Conservation (phyloP, 495 filamentous ascomycete genomes). For the Coniosporium apollinis region DNA sequence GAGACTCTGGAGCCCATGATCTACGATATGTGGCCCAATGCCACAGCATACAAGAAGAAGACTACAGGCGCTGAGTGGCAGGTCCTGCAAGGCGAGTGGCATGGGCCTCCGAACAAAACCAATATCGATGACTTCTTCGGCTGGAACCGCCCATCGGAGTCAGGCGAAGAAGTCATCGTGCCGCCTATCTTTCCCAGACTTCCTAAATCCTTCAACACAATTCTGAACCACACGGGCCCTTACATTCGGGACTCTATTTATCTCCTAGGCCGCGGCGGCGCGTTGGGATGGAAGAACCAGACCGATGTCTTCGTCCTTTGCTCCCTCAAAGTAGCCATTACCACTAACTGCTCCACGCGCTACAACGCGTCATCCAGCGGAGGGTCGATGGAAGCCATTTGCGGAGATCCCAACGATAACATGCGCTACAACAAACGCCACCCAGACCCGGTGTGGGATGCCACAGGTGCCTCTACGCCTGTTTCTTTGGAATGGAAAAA, state of each 20-base stretch:
- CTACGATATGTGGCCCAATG: slow-evolving; percentile 38
- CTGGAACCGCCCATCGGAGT: no score
- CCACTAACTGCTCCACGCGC: slow-evolving; percentile 41
- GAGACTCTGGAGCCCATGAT: slow-evolving; percentile 45
- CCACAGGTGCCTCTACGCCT: slow-evolving; percentile 10
- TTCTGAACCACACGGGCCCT: slow-evolving; percentile 34
- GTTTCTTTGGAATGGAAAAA: slow-evolving; percentile 1
- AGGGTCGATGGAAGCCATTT: slow-evolving; percentile 34
- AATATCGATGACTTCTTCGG: slow-evolving; percentile 52
- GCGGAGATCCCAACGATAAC: slow-evolving; percentile 35
- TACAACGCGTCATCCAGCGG: slow-evolving; percentile 43
- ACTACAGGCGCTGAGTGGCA: slow-evolving; percentile 11
- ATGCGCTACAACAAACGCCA: slow-evolving; percentile 33
- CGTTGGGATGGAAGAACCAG: slow-evolving; percentile 2
- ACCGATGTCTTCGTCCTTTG: slow-evolving; percentile 42
- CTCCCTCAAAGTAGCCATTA: slow-evolving; percentile 37
- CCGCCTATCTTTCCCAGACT: slow-evolving; percentile 49
- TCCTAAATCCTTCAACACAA: slow-evolving; percentile 45
- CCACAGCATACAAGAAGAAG: slow-evolving; percentile 19
- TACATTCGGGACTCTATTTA: slow-evolving; percentile 38
- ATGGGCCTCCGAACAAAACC: slow-evolving; percentile 42
- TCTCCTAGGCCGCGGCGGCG: slow-evolving; percentile 36
- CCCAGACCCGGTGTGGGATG: slow-evolving; percentile 21
- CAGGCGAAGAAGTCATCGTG: slow-evolving; percentile 22
- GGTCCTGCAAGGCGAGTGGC: no score